A percentile compares a stretch with the other conserved stretches of the same genome.
These are phyloP conservation scores for Rachicladosporium sp. DNA, from an alignment of 2,329 filamentous ascomycete genomes.

Conservation along the genomic window DNA sequence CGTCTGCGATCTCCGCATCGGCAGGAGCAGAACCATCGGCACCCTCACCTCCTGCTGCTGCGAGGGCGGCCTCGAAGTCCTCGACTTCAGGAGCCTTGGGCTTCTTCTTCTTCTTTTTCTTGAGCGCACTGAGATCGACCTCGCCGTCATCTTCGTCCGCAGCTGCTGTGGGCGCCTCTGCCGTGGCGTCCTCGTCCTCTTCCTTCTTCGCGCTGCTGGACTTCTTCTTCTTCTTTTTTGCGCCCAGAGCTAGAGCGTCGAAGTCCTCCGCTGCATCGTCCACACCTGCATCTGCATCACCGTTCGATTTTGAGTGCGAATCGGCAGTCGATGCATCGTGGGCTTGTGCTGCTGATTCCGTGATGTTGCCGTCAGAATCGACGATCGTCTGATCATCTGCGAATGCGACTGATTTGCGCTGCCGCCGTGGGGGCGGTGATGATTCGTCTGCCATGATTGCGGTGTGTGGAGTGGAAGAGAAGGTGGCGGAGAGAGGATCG, in stretches of 20 bases:
- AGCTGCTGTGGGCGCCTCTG: conserved; percentile 26
- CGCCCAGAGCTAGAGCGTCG: conserved; percentile 24
- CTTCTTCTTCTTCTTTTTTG: conserved; percentile 64
- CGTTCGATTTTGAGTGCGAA: conserved; percentile 48
- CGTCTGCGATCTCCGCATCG: conserved; percentile 28
- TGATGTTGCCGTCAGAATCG: conserved; percentile 78
- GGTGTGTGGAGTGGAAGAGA: conserved; percentile 4
- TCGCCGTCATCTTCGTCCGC: conserved; percentile 37
- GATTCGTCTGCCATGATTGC: conserved; percentile 41
- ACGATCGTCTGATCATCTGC: conserved; percentile 79
- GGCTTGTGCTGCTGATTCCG: conserved; percentile 50
- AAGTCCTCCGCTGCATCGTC: conserved; percentile 27
- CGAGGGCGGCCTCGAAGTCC: conserved; percentile 57
- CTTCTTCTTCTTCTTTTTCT: conserved; percentile 80
- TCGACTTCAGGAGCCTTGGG: conserved; percentile 46
- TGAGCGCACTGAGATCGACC: conserved; percentile 56
- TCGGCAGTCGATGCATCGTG: conserved; percentile 70
- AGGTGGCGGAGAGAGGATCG: too few relatives aligned
- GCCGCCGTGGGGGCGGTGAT: conserved; percentile 33
- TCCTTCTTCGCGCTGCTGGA: conserved; percentile 33
- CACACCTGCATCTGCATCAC: conserved; percentile 5
- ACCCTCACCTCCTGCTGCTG: conserved; percentile 43
- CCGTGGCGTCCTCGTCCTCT: conserved; percentile 27
- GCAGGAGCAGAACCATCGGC: conserved; percentile 26
- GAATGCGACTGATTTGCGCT: conserved; percentile 89